Base-by-base conservation (phyloP, 768 basidiomycete genomes). In the Hericium alpestre region DNA sequence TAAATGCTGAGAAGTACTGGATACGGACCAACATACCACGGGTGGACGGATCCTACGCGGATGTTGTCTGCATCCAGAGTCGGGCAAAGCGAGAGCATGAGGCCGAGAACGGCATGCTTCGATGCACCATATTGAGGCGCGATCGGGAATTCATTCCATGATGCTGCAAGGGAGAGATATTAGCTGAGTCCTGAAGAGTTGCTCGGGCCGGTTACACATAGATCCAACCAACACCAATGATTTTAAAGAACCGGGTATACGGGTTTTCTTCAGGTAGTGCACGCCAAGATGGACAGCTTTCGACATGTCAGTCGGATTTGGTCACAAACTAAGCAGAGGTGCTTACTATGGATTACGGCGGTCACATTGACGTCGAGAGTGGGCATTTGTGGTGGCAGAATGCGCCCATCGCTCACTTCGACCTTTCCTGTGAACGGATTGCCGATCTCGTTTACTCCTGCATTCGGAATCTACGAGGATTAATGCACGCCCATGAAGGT, bases 141-240 rank as follows among this genome's bases (percentile, higher is more conserved):
- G 18, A 59, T 60, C 3, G 79, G 75, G 25, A 81, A 69, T 0
- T 69, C 71, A 38, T 65, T 40, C 76, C 79, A 81, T 22, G 80
- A 81, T 38, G 81, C 79, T 80, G 54, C 16, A 51, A 49, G 15
- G 22, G 10, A 40, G 16, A 20, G 5, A 41, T 15, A 7, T 32
- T 22, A 40, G 23, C 11, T 32, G 3, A 3, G 22, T 11, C 16
- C 2, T 25, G 11, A 23, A 13, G 15, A 63, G 27, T 27, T 68
- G 10, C 9, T 10, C 9, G 32, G 32, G 6, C 32, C 8, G 32
- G 9, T 32, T 55, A 78, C 79, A 78, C 67, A 84, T 75, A 20
- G 81, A 82, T 13, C 80, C 81, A 38, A 81, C 71, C 13, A 83
- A 65, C 25, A 82, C 69, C 48, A 83, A 59, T 5, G 79, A 66